Evolutionary conservation across 116 monocot genomes (phyloP), one percentile per base, ranked within the genome.

Genomic region (Iris pallida): DNA sequence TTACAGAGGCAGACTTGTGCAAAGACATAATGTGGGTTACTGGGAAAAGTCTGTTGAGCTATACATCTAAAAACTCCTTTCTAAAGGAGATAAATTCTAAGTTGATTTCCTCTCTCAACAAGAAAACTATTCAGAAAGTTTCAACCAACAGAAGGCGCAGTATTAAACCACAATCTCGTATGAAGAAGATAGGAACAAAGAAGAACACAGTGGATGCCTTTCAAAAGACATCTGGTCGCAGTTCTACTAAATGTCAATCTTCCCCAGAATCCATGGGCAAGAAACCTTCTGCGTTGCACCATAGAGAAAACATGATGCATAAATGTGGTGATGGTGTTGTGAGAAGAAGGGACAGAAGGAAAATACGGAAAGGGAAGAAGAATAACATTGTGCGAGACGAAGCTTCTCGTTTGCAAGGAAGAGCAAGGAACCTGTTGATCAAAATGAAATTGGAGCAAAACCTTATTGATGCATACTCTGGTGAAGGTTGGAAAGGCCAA

Each of bases 401-500:
- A 70, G 82, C 70, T 16, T 77, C 72, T 73, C 78, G 71, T 30
- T 65, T 94, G 71, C 82, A 81, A 77, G 83, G 85, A 49, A 90
- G 90, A 75, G 77, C 79, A 48, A 87, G 81, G 55, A 90, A 94
- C 64, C 71, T 94, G 53, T 70, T 94, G 43, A 77, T 94, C 45
- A 90, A 78, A 73, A 90, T 94, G 72, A 94, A 94, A 71, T 42
- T 79, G 60, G 94, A 88, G 75, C 90, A 83, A 54, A 94, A 85
- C 75, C 85, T 94, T 61, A 80, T 94, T 54, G 94, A 90, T 73
- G 94, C 94, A 58, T 94, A 94, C 69, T 87, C 87, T 68, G 81
- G 74, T 52, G 94, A 94, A 73, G 94, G 94, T 41, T 94, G 94
- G 94, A 90, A 90, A 43, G 94, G 94, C 17, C 82, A 83, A 48